Evolutionary conservation across 352 stramenopile genomes (phyloP), one percentile per base, ranked within the genome.

Genomic region (Phytophthora hybrid): DNA sequence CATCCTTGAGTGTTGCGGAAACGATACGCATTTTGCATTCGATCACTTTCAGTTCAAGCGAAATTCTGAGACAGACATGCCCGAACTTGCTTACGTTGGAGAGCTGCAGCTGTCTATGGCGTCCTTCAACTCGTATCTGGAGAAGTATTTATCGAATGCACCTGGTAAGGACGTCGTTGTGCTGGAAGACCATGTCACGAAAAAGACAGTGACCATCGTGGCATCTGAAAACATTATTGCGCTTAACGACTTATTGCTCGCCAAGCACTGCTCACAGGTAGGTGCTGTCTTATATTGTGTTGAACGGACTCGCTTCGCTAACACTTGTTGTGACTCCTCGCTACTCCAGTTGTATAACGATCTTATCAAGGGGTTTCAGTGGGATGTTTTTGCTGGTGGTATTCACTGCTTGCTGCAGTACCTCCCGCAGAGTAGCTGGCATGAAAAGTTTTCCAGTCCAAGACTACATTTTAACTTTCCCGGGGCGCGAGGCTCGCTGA

Each of bases 351-450:
- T 96, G 4, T 84, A 93, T 54, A 89, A 81, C 58, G 88, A 96
- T 52, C 77, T 96, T 26, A 92, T 91, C 58, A 92, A 93, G 76
- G 84, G 85, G 32, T 96, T 95, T 71, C 87, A 92, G 37, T 96
- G 89, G 89, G 83, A 94, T 65, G 75, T 96, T 6, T 95, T 96
- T 69, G 86, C 89, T 18, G 88, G 89, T 18, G 89, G 89, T 7
- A 92, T 91, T 21, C 85, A 96, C 59, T 96, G 89, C 46, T 80
- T 93, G 72, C 75, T 96, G 21, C 89, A 96, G 66, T 95, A 96
- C 59, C 66, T 94, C 7, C 87, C 89, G 3, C 81, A 92, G 61
- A 78, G 74, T 63, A 87, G 80, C 46, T 88, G 83, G 47, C 77
- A 91, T 54, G 79, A 87, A 10, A 84, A 84, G 11, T 93, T 94